Base-by-base conservation (phyloP, 345 rosid species). In the Sapria himalayana region DNA sequence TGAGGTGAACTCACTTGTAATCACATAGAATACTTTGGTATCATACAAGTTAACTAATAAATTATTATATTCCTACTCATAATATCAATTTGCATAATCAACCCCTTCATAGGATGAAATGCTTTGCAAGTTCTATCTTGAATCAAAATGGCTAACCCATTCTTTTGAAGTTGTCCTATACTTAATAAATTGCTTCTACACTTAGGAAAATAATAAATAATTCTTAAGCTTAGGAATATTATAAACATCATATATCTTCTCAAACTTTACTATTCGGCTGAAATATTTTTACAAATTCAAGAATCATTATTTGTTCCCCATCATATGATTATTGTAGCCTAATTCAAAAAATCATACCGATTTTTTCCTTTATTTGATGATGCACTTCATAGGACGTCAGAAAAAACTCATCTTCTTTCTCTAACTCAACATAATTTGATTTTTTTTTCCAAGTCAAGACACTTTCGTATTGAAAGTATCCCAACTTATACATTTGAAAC, bases 271-370 rank as follows among this genome's bases (percentile, higher is more conserved):
- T 19, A 6, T 3, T 34, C 19, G 7, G 2, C 13, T 14, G 19
- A 36, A 36, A 13, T 16, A 9, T 2, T 36, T 22, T 16, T 36
- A 19, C 9, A 36, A 16, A 14, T 36, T 1, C 13, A 22, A 36
- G 19, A 36, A 36, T 22, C 39, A 36, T 36, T 42, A 31, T 24
- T 42, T 42, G 46, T 24, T 42, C 10, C 46, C 31, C 5, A 11
- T 42, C 46, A 42, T 42, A 14, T 42, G 46, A 24, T 42, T 42
- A 13, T 19, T 5, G 19, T 33, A 22, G 1, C 33, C 33, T 13
- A 20, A 42, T 8, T 42, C 46, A 24, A 42, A 33, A 21, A 42
- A 42, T 33, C 46, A 42, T 1, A 42, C n/a, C n/a, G n/a, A 12
- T 14, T 42, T 33, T 22, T 22, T n/a, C 4, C 33, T 24, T 42